A percentile compares a stretch with the other conserved stretches of the same genome.
These are phyloP conservation scores for Neopestalotiopsis clavispora DNA, from an alignment of 2,329 filamentous ascomycete genomes.

Conservation along the genomic window DNA sequence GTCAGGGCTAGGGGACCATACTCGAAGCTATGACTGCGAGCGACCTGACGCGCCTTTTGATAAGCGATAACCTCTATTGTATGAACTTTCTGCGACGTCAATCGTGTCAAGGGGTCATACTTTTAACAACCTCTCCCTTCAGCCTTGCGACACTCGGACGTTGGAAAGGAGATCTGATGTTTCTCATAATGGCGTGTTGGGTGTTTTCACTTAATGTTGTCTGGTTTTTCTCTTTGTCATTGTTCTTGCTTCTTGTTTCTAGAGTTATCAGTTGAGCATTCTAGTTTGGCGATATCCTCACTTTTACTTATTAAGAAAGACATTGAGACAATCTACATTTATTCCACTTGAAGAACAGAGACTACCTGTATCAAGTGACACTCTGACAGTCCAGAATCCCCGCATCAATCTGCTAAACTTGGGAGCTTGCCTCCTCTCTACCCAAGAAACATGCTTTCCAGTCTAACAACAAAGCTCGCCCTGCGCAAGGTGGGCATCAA, in stretches of 20 bases:
- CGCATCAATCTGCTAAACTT: background rate
- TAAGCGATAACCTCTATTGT: background rate
- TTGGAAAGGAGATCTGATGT: background rate
- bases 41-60: no score
- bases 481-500: constrained; percentile 61
- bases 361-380: background rate
- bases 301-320: background rate
- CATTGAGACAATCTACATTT: background rate
- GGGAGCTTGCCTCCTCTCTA: background rate
- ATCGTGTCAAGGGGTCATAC: constrained; percentile 11
- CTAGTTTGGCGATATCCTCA: background rate
- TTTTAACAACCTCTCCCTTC: background rate
- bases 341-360: background rate
- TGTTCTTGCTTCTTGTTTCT: background rate
- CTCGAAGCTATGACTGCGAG: background rate
- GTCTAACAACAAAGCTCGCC: constrained; percentile 61
- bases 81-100: constrained; percentile 8
- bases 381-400: background rate
- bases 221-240: background rate
- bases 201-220: background rate
- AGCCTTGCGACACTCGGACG: background rate
- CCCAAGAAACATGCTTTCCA: constrained; percentile 55
- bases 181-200: background rate
- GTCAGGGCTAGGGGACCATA: background rate
- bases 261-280: background rate